Base-by-base conservation (phyloP, 2,329 filamentous ascomycete genomes). In the Dactylellina cionopaga region DNA sequence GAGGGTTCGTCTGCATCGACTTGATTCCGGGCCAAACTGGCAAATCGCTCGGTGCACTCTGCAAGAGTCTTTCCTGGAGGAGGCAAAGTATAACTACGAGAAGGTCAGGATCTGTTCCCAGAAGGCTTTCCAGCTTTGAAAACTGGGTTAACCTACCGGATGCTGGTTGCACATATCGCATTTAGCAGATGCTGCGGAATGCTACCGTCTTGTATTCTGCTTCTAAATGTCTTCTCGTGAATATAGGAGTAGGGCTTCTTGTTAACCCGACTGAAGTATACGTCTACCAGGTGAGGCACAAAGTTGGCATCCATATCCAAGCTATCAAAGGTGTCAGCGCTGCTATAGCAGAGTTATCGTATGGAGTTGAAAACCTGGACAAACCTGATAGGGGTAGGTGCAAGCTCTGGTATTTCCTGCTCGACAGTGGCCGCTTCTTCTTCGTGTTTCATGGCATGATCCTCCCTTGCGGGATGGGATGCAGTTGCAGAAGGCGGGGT, bases 161-260 rank as follows among this genome's bases (percentile, higher is more conserved):
- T 83, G 60, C 86, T 85, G 51, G 90, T 83, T 13, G 87, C 87
- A 75, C 85, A 89, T 52, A 89, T 85, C 6, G 86, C 85, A 76
- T 84, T 81, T 5, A 85, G 79, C 41, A 88, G 80, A 75, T 84
- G 86, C 22, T 77, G 76, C 2, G 86, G 85, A 2, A 94, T 81
- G 76, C 91, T 89, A 51, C 88, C 88, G 7, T 88, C 80, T 75
- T 91, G 89, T 74, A 92, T 81, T 22, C 88, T 85, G 80, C 93
- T 90, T 63, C 92, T 85, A 7, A 90, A 88, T 0, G 86, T 87
- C 0, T 88, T 83, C 80, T 96, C 92, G 77, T 96, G 91, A 2
- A 96, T 83, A 55, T 96, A 89, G 77, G 91, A 88, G 75, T 90
- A 95, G 1, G 92, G 91, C 78, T 92, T 94, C 54, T 89, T 90